Percentiles rank a stretch among this genome's conserved stretches.
phyloP scores from a whole-genome alignment of 2,329 filamentous ascomycete genomes.

The Gyromitra esculenta region DNA sequence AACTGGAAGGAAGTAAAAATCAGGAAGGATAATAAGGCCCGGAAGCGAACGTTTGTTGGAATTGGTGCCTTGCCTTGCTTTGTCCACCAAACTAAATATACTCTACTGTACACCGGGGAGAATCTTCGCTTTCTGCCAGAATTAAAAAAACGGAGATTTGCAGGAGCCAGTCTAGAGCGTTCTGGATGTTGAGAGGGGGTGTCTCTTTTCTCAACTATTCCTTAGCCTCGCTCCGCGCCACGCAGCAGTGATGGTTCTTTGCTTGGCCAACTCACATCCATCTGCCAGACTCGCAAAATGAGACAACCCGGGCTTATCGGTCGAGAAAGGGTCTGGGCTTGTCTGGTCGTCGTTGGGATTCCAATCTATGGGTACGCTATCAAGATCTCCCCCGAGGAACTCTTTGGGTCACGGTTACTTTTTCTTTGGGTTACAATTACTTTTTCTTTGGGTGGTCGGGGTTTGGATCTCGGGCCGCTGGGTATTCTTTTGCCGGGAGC shows the following conservation, averaged over 20 bases:
- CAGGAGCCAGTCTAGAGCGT: conserved; percentile 14
- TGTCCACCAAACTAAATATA: conserved; percentile 1
- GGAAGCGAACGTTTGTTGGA: conserved; percentile 32
- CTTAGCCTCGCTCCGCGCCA: background rate
- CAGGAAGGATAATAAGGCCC: conserved; percentile 11
- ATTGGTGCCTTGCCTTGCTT: conserved; percentile 15
- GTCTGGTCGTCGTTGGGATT: background rate
- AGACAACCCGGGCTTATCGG: conserved; percentile 13
- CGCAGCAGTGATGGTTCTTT: background rate
- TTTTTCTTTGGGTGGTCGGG: conserved; percentile 20
- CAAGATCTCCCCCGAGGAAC: conserved; percentile 7
- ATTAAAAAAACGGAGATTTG: background rate
- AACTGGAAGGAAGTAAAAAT: conserved; percentile 4
- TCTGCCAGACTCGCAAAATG: conserved; percentile 17
- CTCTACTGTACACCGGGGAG: background rate
- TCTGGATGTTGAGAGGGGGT: conserved; percentile 3
- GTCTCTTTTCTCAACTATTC: background rate
- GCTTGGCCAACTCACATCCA: conserved; percentile 4
- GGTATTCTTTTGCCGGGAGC: conserved; percentile 31
- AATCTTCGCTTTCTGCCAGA: background rate
- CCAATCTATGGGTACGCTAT: conserved; percentile 17
- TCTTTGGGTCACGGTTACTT: background rate
- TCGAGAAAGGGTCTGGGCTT: conserved; percentile 12
- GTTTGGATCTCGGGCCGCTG: conserved; percentile 21
- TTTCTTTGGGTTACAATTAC: conserved; percentile 20